phyloP scores from a whole-genome alignment of 306 rosid genomes.

The Medicago arabica region DNA sequence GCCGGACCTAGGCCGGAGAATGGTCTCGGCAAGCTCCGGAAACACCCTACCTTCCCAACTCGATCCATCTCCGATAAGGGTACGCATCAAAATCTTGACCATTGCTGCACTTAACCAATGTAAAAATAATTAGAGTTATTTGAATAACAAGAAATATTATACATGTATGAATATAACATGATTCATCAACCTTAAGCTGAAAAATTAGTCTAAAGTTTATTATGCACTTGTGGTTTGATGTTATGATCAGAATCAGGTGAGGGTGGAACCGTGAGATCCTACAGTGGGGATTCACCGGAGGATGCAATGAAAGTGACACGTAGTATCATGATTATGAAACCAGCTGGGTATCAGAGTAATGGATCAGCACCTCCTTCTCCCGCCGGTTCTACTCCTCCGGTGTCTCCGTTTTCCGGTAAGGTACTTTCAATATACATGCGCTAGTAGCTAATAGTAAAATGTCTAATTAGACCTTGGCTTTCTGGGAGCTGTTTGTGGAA shows the following conservation, averaged over 20 bases:
- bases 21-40: slow-evolving; percentile 91
- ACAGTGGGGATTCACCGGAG: slow-evolving; percentile 55
- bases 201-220: no score
- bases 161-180: no score
- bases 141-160: no score
- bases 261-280: slow-evolving; percentile 56
- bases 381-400: slow-evolving; percentile 86
- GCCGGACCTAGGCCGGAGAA: slow-evolving; percentile 90
- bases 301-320: slow-evolving; percentile 70
- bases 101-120: no score
- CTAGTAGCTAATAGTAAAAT: neutral
- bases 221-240: no score
- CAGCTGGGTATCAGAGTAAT: slow-evolving; percentile 68
- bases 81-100: slow-evolving; percentile 36
- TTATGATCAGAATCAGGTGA: slow-evolving; percentile 55
- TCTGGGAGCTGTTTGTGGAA: neutral
- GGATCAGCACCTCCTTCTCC: slow-evolving; percentile 86
- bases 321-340: slow-evolving; percentile 88
- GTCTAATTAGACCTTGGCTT: neutral
- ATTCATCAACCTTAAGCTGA: no score
- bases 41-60: slow-evolving; percentile 51
- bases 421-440: slow-evolving; percentile 23
- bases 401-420: slow-evolving; percentile 89
- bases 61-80: slow-evolving; percentile 69
- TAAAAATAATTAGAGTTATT: no score